Evolutionary conservation across 2,329 filamentous ascomycete species (phyloP), one percentile per base, ranked within the genome.

Genomic region (Teratosphaeria destructans): DNA sequence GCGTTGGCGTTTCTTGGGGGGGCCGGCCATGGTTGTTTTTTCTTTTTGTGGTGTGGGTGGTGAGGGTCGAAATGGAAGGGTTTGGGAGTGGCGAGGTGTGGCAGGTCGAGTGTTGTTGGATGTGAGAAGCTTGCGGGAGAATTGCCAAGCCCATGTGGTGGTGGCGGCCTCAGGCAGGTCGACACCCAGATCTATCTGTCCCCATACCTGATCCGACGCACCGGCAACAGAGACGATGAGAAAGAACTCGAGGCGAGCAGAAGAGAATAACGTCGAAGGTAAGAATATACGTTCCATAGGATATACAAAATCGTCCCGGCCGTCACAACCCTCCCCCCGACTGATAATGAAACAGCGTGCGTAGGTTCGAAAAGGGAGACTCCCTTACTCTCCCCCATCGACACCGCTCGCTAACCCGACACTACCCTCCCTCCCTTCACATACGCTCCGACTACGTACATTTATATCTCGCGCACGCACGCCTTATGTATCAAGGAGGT

Each of bases 1-100:
- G 67, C 74, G 78, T 63, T 78, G 74, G 23, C 68, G 67, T 65
- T 77, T 77, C 34, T 68, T 71, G 14, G 75, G 67, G 32, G 72
- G 69, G 4, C 71, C 72, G 19, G 67, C 70, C 72, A 73, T 74
- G 23, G 23, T 23, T 23, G 1, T 23, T 23, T 23, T 23, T 23
- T 23, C 23, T 32, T 32, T 10, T 26, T 49, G 16, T 5, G 6
- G 43, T 49, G 43, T 19, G 19, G 19, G 19, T 19, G 19, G 19
- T 19, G 19, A 19, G 23, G n/a, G 3, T 19, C 4, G 43, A 10
- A 11, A 19, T 23, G n/a, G 43, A 39, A 39, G 3, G 1, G 11
- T 5, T 39, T 39, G 23, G 23, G 23, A 23, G 23, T 23, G 23
- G 23, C 23, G 23, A 23, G 2, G 23, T 23, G 23, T 23, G 23